A percentile compares a stretch with the other conserved stretches of the same genome.
phyloP scores from a whole-genome alignment of 106 monocot genomes.

The Acanthochlamys bracteata region DNA sequence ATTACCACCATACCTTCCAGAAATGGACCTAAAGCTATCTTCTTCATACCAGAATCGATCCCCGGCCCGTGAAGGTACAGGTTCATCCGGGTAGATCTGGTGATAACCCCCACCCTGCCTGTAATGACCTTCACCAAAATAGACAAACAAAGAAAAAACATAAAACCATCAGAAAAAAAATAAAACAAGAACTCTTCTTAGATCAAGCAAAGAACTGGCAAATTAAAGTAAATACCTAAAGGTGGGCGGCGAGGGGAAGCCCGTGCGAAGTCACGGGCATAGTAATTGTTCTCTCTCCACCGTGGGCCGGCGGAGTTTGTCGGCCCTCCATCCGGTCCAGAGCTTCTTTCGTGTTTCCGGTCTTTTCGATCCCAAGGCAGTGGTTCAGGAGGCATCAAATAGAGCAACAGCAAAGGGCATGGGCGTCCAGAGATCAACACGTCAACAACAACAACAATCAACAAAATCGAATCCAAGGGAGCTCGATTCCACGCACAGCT shows the following conservation, averaged over 20 bases:
- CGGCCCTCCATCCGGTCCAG: conserved; percentile 17
- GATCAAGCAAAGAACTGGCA: conserved; percentile 16
- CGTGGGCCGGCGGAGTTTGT: conserved; percentile 21
- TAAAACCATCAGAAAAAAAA: conserved; percentile 3
- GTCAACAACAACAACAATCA: background rate
- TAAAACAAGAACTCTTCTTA: conserved; percentile 2
- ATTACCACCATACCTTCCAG: conserved; percentile 31
- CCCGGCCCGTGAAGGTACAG: conserved; percentile 25
- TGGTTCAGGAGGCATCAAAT: conserved; percentile 89
- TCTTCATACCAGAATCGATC: conserved; percentile 44
- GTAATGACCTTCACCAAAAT: conserved; percentile 38
- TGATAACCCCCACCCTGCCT: conserved; percentile 41
- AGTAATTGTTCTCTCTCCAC: conserved; percentile 60
- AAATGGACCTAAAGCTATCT: conserved; percentile 30
- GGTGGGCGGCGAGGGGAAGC: conserved; percentile 55
- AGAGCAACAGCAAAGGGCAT: conserved; percentile 34
- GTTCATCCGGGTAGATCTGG: conserved; percentile 42
- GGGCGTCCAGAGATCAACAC: conserved; percentile 16
- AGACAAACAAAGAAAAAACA: background rate
- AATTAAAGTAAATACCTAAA: conserved; percentile 13
- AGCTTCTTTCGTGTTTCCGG: conserved; percentile 44
- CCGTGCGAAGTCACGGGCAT: conserved; percentile 27
- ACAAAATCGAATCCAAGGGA: background rate
- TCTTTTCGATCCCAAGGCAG: conserved; percentile 69
- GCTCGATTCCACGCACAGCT: background rate